Base-by-base conservation (phyloP, 2,329 filamentous ascomycete species). In the Nemania serpens region DNA sequence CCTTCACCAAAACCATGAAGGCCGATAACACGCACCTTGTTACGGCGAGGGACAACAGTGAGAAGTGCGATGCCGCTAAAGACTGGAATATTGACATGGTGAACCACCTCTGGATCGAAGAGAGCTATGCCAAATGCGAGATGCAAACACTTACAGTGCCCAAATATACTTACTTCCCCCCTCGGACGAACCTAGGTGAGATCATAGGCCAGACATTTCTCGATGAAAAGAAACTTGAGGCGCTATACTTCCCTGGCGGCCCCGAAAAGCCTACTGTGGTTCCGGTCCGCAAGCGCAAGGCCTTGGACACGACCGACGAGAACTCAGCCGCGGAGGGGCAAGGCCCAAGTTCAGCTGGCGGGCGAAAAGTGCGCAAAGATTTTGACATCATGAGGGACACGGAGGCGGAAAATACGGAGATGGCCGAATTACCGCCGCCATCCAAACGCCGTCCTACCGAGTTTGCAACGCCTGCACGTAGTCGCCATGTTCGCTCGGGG, bases 101-200 rank as follows among this genome's bases (percentile, higher is more conserved):
- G 69, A 99, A 98, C 74, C 95, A 99, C 73, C 82, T 99, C 0
- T 99, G 95, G 95, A 84, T 99, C 47, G 95, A 99, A 75, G 95
- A 99, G 72, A 96, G 93, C 75, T 99, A 98, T 72, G 92, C 94
- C 1, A 92, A 90, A 73, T 97, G 93, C 79, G 84, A 90, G 71
- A 79, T 89, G 59, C 89, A 91, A 73, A 85, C 86, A 0, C 78
- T 93, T 20, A 89, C 90, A 3, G 85, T 91, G 53, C 81, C 84
- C 9, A 88, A 89, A 64, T 99, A 96, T 73, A 91, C 85, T 0
- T 88, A 93, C 72, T 99, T 98, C 67, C 95, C 95, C 15, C 83
- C 84, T 11, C 85, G 93, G 58, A 98, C 94, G 2, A 98, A 99
- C 73, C 82, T 99, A 5, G 91, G 93, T 53, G 95, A 98, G 75